Evolutionary conservation across 2,329 filamentous ascomycete species (phyloP), one percentile per base, ranked within the genome.

Genomic region (Canariomyces notabilis): DNA sequence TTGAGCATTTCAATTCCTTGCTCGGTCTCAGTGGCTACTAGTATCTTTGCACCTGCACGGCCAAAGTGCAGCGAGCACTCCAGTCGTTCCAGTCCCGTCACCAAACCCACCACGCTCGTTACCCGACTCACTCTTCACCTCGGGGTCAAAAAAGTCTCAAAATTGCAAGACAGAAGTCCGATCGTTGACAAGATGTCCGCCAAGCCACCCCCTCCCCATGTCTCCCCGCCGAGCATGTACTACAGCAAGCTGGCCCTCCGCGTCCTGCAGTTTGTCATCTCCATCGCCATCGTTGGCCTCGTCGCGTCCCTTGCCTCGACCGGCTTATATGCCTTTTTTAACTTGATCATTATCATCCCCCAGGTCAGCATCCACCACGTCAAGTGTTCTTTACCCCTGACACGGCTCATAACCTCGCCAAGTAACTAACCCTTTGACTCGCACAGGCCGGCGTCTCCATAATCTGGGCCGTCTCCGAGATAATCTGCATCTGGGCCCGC

Each of bases 391-490:
- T 29, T 11, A 29, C 26, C 26, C 3, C 26, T 12, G 3, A 29
- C 26, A 4, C 4, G n/a, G 20, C 18, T 14, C 38, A n/a, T n/a
- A n/a, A n/a, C 26, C 5, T 4, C 34, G 16, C 34, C 8, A 19
- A 12, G 14, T 33, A 6, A 5, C 6, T n/a, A 15, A 5, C 6
- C 14, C 31, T 5, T 5, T 33, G 6, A 33, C n/a, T 33, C 6
- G 31, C 12, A 20, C 15, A 19, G 34, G 6, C 18, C 2, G 34
- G 5, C 11, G 18, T 42, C 22, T 47, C 44, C 18, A 20, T 20
- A 2, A 18, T 34, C 23, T 54, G 49, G 49, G 21, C 29, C 31
- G 5, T 50, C 31, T 41, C 46, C 31, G 51, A 54, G n/a, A 32
- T 29, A 15, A 9, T 46, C 16, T 49, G 41, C 22, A 46, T 54